phyloP scores from a whole-genome alignment of 176 grass and related monocot species.

The Chloris gayana region DNA sequence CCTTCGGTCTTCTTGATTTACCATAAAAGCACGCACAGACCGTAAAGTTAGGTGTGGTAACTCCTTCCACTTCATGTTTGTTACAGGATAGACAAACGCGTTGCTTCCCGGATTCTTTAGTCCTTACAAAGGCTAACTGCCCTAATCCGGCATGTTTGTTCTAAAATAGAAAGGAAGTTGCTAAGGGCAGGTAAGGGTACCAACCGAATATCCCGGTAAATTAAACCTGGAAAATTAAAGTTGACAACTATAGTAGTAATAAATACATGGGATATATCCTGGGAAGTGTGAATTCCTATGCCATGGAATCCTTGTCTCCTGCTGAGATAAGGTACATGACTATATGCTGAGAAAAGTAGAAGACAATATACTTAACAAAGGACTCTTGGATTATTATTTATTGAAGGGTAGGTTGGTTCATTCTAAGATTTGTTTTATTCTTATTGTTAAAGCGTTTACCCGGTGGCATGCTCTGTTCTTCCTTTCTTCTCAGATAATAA shows the following conservation, averaged over 20 bases:
- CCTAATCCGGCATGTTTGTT: slow-evolving; percentile 13
- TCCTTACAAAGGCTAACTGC: neutral
- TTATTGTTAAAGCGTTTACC: too few relatives aligned
- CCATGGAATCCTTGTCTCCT: neutral
- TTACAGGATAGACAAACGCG: neutral
- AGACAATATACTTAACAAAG: neutral
- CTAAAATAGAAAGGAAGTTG: neutral
- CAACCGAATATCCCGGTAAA: neutral
- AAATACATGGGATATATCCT: too few relatives aligned
- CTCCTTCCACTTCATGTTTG: too few relatives aligned
- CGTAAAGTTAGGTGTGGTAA: too few relatives aligned
- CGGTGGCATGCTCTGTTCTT: neutral
- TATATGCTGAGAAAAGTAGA: neutral
- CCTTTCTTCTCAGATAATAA: neutral
- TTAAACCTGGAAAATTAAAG: neutral
- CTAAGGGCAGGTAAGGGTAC: slow-evolving; percentile 16
- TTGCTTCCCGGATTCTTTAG: slow-evolving; percentile 19
- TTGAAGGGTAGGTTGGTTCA: slow-evolving; percentile 12
- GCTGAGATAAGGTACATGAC: neutral
- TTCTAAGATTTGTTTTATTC: neutral
- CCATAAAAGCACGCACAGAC: neutral
- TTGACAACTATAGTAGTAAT: neutral
- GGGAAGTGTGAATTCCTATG: neutral
- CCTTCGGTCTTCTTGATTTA: too few relatives aligned
- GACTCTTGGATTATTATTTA: neutral